These are phyloP conservation scores for Colletotrichum orchidophilum DNA, from an alignment of 2,329 filamentous ascomycete species.

Conservation along the genomic window DNA sequence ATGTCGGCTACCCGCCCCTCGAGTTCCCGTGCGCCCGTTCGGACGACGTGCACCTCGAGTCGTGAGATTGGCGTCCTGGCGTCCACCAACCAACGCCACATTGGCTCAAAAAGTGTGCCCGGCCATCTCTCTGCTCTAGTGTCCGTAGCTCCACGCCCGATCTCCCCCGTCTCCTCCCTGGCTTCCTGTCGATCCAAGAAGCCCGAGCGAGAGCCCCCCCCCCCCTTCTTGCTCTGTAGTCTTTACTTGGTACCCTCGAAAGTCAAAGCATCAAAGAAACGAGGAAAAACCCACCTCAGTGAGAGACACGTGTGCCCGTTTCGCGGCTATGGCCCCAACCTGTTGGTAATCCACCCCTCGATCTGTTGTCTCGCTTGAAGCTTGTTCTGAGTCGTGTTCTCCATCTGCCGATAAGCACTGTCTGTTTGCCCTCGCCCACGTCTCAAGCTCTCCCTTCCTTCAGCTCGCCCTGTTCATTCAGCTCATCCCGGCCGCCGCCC, in stretches of 20 bases:
- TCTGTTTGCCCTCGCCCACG: background rate
- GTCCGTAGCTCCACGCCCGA: background rate
- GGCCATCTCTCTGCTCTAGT: background rate
- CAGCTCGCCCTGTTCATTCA: constrained; percentile 9
- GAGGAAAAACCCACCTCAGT: background rate
- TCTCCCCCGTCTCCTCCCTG: background rate
- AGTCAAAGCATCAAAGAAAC: background rate
- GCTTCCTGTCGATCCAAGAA: background rate
- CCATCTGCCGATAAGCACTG: background rate
- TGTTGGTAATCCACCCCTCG: background rate
- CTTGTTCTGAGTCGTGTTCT: background rate
- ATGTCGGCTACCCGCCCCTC: constrained; percentile 22
- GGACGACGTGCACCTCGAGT: constrained; percentile 8
- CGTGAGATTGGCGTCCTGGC: constrained; percentile 25
- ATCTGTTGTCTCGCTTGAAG: background rate
- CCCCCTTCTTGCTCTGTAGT: background rate
- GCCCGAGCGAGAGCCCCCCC: background rate
- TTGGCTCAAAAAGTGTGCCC: background rate
- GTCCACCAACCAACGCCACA: constrained; percentile 19
- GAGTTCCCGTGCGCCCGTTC: constrained; percentile 30
- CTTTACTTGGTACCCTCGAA: background rate
- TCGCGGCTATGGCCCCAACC: background rate
- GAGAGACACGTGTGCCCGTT: background rate
- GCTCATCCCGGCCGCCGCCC: background rate
- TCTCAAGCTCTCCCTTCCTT: constrained; percentile 7